These are phyloP conservation scores for Xylariaceae sp. DNA, from an alignment of 2,329 filamentous ascomycete species.

Conservation along the genomic window DNA sequence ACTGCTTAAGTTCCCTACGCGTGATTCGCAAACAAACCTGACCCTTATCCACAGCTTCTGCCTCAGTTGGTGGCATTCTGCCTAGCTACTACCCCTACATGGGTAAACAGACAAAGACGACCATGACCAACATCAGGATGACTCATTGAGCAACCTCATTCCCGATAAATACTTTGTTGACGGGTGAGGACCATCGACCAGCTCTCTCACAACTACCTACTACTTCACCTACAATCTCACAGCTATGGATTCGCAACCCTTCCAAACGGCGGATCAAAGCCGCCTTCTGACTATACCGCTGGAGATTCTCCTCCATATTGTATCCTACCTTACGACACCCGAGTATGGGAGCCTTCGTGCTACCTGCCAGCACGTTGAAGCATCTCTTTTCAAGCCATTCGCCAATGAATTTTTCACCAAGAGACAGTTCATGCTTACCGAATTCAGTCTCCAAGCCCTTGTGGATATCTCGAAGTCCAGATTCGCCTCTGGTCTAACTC, in stretches of 20 bases:
- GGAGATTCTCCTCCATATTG: slow-evolving; percentile 62
- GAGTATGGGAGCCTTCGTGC: slow-evolving; percentile 60
- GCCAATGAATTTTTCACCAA: slow-evolving; percentile 65
- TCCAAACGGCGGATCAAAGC: slow-evolving; percentile 2
- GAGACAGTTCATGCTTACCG: slow-evolving; percentile 66
- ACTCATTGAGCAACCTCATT: not conserved
- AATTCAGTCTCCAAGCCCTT: slow-evolving; percentile 52
- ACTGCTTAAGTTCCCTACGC: too few species aligned
- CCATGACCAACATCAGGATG: not conserved
- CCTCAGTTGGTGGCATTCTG: not conserved
- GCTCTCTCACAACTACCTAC: not conserved
- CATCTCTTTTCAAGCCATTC: slow-evolving; percentile 57
- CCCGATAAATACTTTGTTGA: not conserved
- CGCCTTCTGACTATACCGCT: slow-evolving; percentile 50
- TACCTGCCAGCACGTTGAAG: slow-evolving; percentile 58
- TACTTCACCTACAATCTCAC: not conserved
- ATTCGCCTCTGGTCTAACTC: slow-evolving; percentile 43
- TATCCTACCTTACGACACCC: slow-evolving; percentile 53
- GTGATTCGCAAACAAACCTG: not conserved
- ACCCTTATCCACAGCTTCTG: not conserved
- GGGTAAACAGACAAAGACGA: not conserved
- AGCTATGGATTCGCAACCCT: slow-evolving; percentile 8
- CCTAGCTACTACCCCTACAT: not conserved
- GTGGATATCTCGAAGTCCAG: slow-evolving; percentile 53
- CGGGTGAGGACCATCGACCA: too few species aligned